phyloP scores from a whole-genome alignment of 148 eudicot species.

The Fagopyrum tataricum region DNA sequence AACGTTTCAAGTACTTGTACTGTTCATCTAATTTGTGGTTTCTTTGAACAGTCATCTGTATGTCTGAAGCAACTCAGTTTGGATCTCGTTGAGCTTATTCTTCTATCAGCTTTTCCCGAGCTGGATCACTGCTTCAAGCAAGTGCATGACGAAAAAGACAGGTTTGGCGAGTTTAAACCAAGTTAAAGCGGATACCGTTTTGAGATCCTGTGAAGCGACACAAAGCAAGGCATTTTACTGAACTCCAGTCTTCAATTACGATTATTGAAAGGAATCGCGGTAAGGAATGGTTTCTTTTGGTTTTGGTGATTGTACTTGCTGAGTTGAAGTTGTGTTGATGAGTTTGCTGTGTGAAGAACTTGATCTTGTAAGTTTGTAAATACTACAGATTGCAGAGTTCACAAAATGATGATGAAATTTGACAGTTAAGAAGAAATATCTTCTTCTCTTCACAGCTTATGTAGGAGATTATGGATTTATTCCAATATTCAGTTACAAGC shows the following conservation, averaged over 20 bases:
- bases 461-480: no score
- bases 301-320: background rate
- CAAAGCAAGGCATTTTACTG: background rate
- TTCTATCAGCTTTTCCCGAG: constrained; percentile 80
- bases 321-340: background rate
- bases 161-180: constrained; percentile 56
- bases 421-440: background rate
- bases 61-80: constrained; percentile 69
- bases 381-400: background rate
- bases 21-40: constrained; percentile 14
- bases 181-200: background rate
- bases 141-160: constrained; percentile 58
- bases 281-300: background rate
- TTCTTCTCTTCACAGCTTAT: background rate
- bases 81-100: constrained; percentile 77
- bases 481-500: no score
- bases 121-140: constrained; percentile 56
- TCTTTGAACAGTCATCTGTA: constrained; percentile 69
- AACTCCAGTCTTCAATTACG: background rate
- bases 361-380: constrained; percentile 6
- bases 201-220: background rate
- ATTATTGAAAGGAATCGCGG: background rate
- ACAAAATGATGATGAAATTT: background rate
- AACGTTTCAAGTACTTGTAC: background rate
- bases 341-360: constrained; percentile 5